Base-by-base conservation (phyloP, 345 rosid genomes). In the Populus nigra region DNA sequence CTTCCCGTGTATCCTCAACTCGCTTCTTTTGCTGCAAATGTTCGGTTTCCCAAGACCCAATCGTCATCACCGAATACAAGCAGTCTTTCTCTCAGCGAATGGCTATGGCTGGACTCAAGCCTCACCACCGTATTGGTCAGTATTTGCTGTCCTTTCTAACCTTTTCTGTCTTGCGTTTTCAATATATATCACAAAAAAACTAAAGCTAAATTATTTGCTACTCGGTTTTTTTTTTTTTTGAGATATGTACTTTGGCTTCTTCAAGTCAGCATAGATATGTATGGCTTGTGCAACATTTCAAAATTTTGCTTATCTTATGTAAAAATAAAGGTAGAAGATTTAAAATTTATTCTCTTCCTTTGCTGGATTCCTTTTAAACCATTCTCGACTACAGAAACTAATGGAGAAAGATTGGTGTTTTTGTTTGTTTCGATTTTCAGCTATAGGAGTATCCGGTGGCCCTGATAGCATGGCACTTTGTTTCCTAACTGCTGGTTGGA, bases 401-500 rank as follows among this genome's bases (percentile, higher is more conserved):
- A 61, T 4, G 10, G 65, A 22, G 8, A 20, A 16, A 36, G 45
- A 29, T 67, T 33, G 23, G 12, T 11, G 29, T 71, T 68, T 27
- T 38, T 50, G 68, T 74, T 70, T 49, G 43, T 45, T 72, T 57
- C 17, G 3, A 65, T 23, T 49, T 68, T 65, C 80, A 91, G 99
- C 99, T 55, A 76, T 96, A 77, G 98, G 96, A 63, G 97, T 95
- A 33, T 95, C 97, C 7, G 98, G 99, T 50, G 99, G 99, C 23
- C 97, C 97, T 67, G 99, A 93, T 84, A 92, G 96, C 83, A 93
- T 92, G 92, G 98, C 97, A 3, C 89, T 95, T 35, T 92, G 96
- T 84, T 83, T 90, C 62, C 81, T 95, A 47, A 86, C 96, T 59
- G 96, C 99, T 23, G 87, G 81, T 36, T 95, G 99, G 98, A 95